Evolutionary conservation across 2,329 filamentous ascomycete species (phyloP), one percentile per base, ranked within the genome.

Genomic region (Fusarium kyushuense): DNA sequence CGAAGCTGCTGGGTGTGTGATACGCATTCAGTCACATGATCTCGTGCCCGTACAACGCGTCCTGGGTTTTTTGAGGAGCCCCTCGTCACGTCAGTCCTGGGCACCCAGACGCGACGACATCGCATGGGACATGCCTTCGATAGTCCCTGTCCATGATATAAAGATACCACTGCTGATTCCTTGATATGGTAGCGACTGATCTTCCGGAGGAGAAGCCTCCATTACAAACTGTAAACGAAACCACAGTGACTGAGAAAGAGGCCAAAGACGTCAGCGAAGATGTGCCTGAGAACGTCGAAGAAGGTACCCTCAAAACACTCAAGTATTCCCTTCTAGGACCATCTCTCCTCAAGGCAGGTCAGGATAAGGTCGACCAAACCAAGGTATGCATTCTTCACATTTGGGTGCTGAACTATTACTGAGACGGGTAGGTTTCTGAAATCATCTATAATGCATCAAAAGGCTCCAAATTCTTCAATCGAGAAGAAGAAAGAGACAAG

Each of bases 401-500:
- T 19, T 17, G 5, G 6, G 2, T 29, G 11, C 33, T 21, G 12
- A 16, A 30, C 23, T 27, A 33, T 53, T 53, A 40, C 54, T 67
- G 52, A 40, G 56, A 62, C 27, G 14, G 42, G 33, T 17, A 74
- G 89, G 94, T 99, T 49, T 96, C 94, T 4, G 94, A 98, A 73
- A 90, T 98, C 71, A 99, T 99, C 63, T 98, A 97, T 81, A 93
- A 97, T 78, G 94, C 94, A 13, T 97, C 94, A 17, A 97, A 96
- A 77, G 96, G 96, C 47, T 97, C 93, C 70, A 97, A 97, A 77
- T 99, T 91, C 82, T 99, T 98, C 85, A 92, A 91, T 71, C 93
- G 94, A 62, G 96, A 99, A 78, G 91, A 97, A 76, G 85, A 82
- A 58, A 91, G 90, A 72, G 95, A 98, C 81, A 90, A 91, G 73